Percentiles rank a stretch among this genome's conserved stretches.
phyloP scores from a whole-genome alignment of 306 rosid species.

The Urtica urens region DNA sequence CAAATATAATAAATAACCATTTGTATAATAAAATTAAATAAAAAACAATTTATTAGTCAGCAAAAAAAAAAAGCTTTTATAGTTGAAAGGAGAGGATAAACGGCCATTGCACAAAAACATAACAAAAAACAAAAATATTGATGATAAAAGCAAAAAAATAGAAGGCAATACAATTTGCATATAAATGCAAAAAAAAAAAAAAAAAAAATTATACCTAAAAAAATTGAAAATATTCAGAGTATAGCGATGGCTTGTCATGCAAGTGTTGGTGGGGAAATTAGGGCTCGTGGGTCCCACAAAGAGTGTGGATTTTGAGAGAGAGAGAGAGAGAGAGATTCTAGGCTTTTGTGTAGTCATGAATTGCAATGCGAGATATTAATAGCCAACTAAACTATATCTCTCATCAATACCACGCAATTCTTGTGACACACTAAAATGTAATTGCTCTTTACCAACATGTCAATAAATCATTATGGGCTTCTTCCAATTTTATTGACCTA shows the following conservation, averaged over 20 bases:
- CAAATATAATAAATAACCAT: too few species aligned
- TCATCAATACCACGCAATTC: slow-evolving; percentile 3
- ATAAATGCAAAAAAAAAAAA: neutral
- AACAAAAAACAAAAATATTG: neutral
- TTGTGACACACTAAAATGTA: slow-evolving; percentile 7
- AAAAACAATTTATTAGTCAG: too few species aligned
- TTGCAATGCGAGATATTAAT: slow-evolving; percentile 7
- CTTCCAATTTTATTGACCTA: too few species aligned
- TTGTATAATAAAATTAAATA: too few species aligned
- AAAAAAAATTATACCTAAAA: neutral
- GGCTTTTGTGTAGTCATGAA: too few species aligned
- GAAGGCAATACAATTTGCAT: neutral
- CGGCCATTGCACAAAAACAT: too few species aligned
- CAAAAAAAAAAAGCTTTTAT: too few species aligned
- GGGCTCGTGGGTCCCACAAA: slow-evolving; percentile 14
- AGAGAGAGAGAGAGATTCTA: too few species aligned
- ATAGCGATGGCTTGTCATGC: neutral
- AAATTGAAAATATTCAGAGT: neutral
- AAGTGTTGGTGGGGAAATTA: slow-evolving; percentile 10
- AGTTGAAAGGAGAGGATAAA: too few species aligned
- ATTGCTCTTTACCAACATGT: neutral
- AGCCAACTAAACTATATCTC: neutral
- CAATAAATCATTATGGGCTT: too few species aligned
- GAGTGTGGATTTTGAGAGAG: slow-evolving; percentile 8
- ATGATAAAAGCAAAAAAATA: neutral